Evolutionary conservation across 2,329 filamentous ascomycete species (phyloP).

Genomic region (Botrytis byssoidea): DNA sequence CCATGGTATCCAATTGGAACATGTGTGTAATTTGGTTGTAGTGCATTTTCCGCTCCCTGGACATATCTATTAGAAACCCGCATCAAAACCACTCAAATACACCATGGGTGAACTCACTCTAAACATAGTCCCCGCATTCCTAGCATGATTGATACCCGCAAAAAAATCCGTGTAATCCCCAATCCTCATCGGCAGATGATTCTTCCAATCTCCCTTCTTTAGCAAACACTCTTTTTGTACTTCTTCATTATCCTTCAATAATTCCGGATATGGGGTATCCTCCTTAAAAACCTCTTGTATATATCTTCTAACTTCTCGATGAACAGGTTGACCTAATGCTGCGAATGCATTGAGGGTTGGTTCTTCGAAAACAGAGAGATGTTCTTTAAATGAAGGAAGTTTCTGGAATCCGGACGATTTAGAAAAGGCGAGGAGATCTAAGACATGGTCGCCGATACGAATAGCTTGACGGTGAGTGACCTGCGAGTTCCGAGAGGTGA

Average conservation of each 20-base stretch:
- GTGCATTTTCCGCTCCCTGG: conserved; percentile 67
- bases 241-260: conserved; percentile 60
- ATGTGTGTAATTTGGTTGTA: conserved; percentile 80
- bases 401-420: conserved; percentile 57
- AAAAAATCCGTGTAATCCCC: conserved; percentile 88
- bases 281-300: conserved; percentile 65
- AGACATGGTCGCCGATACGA: conserved; percentile 65
- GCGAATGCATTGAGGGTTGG: conserved; percentile 73
- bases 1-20: conserved; percentile 82
- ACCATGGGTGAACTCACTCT: not conserved
- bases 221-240: conserved; percentile 60
- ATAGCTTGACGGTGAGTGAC: conserved; percentile 57
- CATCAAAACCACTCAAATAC: not conserved
- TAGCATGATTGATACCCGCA: conserved; percentile 75
- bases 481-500: conserved; percentile 50
- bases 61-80: conserved; percentile 49
- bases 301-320: conserved; percentile 65
- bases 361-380: conserved; percentile 61
- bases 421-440: conserved; percentile 65
- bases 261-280: conserved; percentile 56
- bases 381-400: conserved; percentile 51
- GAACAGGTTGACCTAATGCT: conserved; percentile 64
- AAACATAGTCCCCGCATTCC: conserved; percentile 46
- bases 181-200: conserved; percentile 73
- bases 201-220: conserved; percentile 56